Percentiles rank a stretch among this genome's conserved stretches.
phyloP scores from a whole-genome alignment of 2,329 filamentous ascomycete genomes.

The Paracoccidioides brasiliensis region DNA sequence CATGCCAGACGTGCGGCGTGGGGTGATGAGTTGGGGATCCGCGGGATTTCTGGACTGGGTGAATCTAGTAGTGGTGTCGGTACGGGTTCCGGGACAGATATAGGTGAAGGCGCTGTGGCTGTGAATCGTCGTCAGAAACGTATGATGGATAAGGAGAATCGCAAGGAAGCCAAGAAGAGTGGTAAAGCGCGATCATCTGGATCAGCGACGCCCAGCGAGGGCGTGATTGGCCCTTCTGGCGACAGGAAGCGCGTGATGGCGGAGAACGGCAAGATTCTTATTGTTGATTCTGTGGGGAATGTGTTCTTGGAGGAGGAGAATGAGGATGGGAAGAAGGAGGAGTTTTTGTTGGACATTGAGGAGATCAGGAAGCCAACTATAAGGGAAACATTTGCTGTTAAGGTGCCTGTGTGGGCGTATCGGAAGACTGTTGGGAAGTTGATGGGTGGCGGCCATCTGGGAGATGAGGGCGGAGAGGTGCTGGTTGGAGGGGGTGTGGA shows the following conservation, averaged over 20 bases:
- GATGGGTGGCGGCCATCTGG: slow-evolving; percentile 15
- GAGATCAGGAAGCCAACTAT: slow-evolving; percentile 68
- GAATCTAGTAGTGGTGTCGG: slow-evolving; percentile 17
- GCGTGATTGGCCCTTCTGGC: slow-evolving; percentile 51
- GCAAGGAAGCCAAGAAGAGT: slow-evolving; percentile 49
- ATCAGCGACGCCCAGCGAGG: slow-evolving; percentile 40
- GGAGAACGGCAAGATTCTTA: slow-evolving; percentile 87
- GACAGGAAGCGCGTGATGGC: slow-evolving; percentile 78
- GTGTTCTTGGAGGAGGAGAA: slow-evolving; percentile 91
- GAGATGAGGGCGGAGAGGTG: slow-evolving; percentile 13
- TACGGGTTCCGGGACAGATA: slow-evolving; percentile 21
- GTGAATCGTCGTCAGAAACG: slow-evolving; percentile 80
- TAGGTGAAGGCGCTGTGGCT: slow-evolving; percentile 40
- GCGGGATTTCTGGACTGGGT: slow-evolving; percentile 55
- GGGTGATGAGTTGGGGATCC: slow-evolving; percentile 62
- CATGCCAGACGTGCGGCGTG: slow-evolving; percentile 80
- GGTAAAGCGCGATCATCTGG: slow-evolving; percentile 27
- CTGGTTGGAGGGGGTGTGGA: neutral
- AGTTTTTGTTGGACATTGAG: slow-evolving; percentile 79
- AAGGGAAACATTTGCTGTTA: slow-evolving; percentile 68
- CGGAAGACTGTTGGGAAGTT: slow-evolving; percentile 28
- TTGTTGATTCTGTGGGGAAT: slow-evolving; percentile 83
- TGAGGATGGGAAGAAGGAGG: slow-evolving; percentile 68
- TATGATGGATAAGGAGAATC: slow-evolving; percentile 69
- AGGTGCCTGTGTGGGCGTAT: slow-evolving; percentile 64